These are phyloP conservation scores for Trichothecium roseum DNA, from an alignment of 2,329 filamentous ascomycete species.

Conservation along the genomic window DNA sequence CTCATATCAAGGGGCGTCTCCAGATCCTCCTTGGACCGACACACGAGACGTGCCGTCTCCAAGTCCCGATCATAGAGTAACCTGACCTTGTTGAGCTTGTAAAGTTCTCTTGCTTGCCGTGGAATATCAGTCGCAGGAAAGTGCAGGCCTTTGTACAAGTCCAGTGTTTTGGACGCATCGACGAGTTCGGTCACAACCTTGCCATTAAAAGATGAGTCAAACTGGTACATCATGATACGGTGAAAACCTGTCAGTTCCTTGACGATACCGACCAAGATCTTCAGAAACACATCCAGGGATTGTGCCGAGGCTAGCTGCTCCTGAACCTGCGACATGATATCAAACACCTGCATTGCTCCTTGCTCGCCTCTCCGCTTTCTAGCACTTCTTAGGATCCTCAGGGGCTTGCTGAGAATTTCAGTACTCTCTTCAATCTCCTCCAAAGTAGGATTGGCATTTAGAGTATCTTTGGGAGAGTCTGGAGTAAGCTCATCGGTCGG, in stretches of 20 bases:
- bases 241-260: conserved; percentile 89
- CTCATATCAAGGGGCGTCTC: conserved; percentile 72
- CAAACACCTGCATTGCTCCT: conserved; percentile 81
- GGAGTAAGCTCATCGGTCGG: conserved; percentile 49
- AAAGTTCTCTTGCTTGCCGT: conserved; percentile 77
- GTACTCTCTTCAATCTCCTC: conserved; percentile 72
- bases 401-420: conserved; percentile 60
- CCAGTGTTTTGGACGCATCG: conserved; percentile 67
- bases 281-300: conserved; percentile 63
- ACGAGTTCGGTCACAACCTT: conserved; percentile 82
- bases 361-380: conserved; percentile 68
- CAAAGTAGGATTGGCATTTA: conserved; percentile 59
- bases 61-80: conserved; percentile 78
- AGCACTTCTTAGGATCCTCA: conserved; percentile 67
- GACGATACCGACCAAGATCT: conserved; percentile 73
- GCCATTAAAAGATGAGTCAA: conserved; percentile 73
- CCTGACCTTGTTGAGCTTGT: conserved; percentile 82
- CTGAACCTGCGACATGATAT: conserved; percentile 85
- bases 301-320: conserved; percentile 70
- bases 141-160: conserved; percentile 78
- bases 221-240: conserved; percentile 88
- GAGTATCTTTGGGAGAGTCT: conserved; percentile 60
- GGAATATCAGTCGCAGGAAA: conserved; percentile 85
- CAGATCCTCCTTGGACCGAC: conserved; percentile 62
- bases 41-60: conserved; percentile 71